These are phyloP conservation scores for Daldinia childiae DNA, from an alignment of 495 filamentous ascomycete genomes.

Conservation along the genomic window DNA sequence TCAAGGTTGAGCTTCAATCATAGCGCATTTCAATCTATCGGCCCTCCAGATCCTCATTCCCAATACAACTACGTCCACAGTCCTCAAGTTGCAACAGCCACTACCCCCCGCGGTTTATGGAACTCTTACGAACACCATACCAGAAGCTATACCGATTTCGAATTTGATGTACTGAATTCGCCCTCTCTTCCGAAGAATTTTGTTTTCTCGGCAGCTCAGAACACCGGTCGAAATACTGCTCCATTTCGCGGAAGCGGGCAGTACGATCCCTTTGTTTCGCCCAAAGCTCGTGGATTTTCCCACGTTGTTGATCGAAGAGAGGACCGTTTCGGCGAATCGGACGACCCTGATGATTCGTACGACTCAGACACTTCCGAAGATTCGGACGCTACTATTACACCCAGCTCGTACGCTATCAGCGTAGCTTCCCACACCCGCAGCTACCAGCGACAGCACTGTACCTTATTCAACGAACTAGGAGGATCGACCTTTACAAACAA, in stretches of 20 bases:
- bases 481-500: neutral
- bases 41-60: neutral
- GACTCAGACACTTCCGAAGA: conserved; percentile 19
- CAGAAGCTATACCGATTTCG: neutral
- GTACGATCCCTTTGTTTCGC: conserved; percentile 1
- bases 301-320: neutral
- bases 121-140: neutral
- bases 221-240: neutral
- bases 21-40: conserved; percentile 2
- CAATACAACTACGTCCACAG: neutral
- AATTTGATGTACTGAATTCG: conserved; percentile 2
- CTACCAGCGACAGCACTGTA: neutral
- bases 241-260: neutral
- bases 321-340: conserved; percentile 9
- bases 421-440: neutral
- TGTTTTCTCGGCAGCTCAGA: neutral
- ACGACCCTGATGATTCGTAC: conserved; percentile 9
- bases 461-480: neutral
- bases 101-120: neutral
- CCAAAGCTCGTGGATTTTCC: neutral
- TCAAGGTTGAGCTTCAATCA: conserved; percentile 5
- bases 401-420: neutral
- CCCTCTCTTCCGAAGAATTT: conserved; percentile 15
- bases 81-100: neutral
- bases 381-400: conserved; percentile 26